A percentile compares a stretch with the other conserved stretches of the same genome.
These are phyloP conservation scores for Cryphonectria parasitica DNA, from an alignment of 2,329 filamentous ascomycete genomes.

Conservation along the genomic window DNA sequence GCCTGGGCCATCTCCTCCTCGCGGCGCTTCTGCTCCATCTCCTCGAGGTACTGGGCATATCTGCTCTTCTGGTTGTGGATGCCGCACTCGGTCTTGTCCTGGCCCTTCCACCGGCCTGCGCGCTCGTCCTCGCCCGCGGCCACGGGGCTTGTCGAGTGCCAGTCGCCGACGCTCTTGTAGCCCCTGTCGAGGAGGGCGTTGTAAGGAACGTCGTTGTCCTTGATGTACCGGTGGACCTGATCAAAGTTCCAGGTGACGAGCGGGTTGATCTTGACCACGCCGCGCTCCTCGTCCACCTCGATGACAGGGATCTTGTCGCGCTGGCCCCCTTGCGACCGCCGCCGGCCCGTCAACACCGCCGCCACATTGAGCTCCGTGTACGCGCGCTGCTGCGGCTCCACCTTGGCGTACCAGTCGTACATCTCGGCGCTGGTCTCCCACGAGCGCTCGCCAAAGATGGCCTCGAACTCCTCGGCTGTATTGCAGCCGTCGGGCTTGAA, in stretches of 20 bases:
- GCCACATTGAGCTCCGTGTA: constrained; percentile 86
- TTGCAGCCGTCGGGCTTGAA: constrained; percentile 83
- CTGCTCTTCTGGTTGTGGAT: constrained; percentile 98
- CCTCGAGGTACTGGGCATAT: constrained; percentile 82
- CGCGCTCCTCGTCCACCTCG: constrained; percentile 85
- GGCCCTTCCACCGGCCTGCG: constrained; percentile 95
- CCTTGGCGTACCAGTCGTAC: constrained; percentile 97
- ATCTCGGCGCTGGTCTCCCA: constrained; percentile 85
- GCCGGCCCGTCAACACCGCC: constrained; percentile 89
- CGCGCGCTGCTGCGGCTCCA: constrained; percentile 91
- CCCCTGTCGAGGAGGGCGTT: constrained; percentile 87
- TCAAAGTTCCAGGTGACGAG: constrained; percentile 92
- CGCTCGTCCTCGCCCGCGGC: constrained; percentile 93
- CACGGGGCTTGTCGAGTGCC: constrained; percentile 94
- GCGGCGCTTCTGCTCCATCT: constrained; percentile 60
- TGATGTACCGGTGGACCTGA: constrained; percentile 87
- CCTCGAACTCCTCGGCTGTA: constrained; percentile 76
- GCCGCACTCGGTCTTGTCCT: constrained; percentile 94
- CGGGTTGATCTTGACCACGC: constrained; percentile 96
- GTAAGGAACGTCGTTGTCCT: constrained; percentile 86
- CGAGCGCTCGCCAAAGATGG: constrained; percentile 77
- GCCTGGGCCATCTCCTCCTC: constrained; percentile 30
- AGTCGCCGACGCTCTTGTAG: constrained; percentile 99
- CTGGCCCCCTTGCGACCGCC: constrained; percentile 90
- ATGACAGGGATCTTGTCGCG: constrained; percentile 88